Evolutionary conservation across 345 rosid genomes (phyloP).

Genomic region (Erysimum cheiranthoides): DNA sequence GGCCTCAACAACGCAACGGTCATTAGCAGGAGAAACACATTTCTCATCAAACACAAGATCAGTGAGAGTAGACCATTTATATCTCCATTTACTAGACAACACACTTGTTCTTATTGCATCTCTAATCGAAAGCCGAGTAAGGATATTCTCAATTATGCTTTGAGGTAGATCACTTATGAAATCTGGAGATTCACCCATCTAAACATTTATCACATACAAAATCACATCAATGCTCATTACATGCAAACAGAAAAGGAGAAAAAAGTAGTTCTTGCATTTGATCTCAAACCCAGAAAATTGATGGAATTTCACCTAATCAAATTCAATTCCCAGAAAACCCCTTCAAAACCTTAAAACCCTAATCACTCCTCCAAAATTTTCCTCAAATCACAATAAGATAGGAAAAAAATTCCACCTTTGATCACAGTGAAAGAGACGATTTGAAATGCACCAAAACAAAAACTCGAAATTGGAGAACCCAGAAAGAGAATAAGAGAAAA

Average conservation of each 20-base stretch:
- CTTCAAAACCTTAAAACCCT: conserved; percentile 8
- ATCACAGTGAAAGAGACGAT: not conserved
- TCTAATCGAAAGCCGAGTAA: conserved; percentile 63
- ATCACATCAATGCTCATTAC: not conserved
- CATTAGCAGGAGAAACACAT: conserved; percentile 50
- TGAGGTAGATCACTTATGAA: conserved; percentile 79
- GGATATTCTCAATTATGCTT: conserved; percentile 77
- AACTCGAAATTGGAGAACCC: not conserved
- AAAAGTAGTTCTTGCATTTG: conserved; percentile 7
- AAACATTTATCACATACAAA: not conserved
- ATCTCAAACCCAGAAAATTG: not conserved
- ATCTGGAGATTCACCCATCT: conserved; percentile 65
- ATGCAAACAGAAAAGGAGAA: not conserved
- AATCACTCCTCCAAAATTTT: not conserved
- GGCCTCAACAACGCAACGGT: conserved; percentile 47
- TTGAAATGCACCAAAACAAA: conserved; percentile 32
- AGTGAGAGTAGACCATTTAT: conserved; percentile 71
- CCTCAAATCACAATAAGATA: not conserved
- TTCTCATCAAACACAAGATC: conserved; percentile 78
- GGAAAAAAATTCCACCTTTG: not conserved
- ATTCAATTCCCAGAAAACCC: conserved; percentile 26
- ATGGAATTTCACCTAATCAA: not conserved
- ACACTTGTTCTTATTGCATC: conserved; percentile 85
- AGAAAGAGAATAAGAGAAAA: conserved; percentile 15
- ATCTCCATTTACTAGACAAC: conserved; percentile 84